Evolutionary conservation across 2,329 filamentous ascomycete genomes (phyloP), one percentile per base, ranked within the genome.

Genomic region (Aspergillus phoenicis): DNA sequence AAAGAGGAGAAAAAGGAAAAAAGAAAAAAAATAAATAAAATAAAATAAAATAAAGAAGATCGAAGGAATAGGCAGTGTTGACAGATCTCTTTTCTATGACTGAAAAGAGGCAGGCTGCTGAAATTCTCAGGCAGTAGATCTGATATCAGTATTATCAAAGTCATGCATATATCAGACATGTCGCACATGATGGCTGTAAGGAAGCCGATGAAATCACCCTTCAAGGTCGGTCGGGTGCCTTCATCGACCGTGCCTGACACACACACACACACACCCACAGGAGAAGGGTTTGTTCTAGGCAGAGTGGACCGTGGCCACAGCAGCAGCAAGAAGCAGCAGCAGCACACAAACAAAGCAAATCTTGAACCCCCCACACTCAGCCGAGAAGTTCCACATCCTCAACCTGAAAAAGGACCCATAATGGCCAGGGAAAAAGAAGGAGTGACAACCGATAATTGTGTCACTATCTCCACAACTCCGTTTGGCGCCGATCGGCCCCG

Each of bases 381-480:
- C 49, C 49, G 22, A 52, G 11, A 45, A 13, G 20, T 22, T 22
- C 41, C 41, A 22, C 41, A 10, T 49, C 45, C 24, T 30, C 26
- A 22, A 30, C 22, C 47, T 28, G 47, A 51, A 28, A 51, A 30
- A n/a, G 28, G 28, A 28, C 13, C 15, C 22, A 20, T 36, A 11
- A 39, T 33, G 17, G 17, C 17, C 20, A 38, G 30, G 20, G 30
- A 22, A 36, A 24, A 52, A 39, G 13, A 33, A 22, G 20, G 24
- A 53, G 33, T 38, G 51, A 38, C 36, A 38, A 53, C 33, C 51
- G 30, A 53, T 53, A 39, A 39, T 53, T 38, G 30, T 39, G 36
- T 39, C 36, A 53, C 51, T 53, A 53, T 56, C 53, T 47, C 53
- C 53, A 56, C 53, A 47, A 56, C 30, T 55, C 39, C 38, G 39